Evolutionary conservation across 1,139 yeast genomes (phyloP), one percentile per base, ranked within the genome.

Genomic region (Taphrina communis): DNA sequence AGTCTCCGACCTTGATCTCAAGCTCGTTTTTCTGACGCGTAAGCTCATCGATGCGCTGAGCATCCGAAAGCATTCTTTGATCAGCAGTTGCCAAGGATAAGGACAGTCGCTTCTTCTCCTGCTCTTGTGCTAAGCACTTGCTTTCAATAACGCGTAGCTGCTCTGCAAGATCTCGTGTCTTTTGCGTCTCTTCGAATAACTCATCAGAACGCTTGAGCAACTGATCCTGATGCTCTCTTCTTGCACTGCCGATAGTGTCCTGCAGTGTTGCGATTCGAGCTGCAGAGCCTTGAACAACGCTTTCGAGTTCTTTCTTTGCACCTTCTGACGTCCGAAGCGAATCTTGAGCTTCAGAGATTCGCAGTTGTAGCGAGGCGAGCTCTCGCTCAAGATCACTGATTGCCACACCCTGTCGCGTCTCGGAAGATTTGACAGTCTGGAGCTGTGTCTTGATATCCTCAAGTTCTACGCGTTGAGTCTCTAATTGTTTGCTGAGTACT

Each of bases 91-190:
- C 21, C 31, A 62, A n/a, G 8, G 50, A 46, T 25, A 62, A 36
- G 17, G 46, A 17, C 41, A 52, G 35, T 9, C 66, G 58, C 52
- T 62, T 62, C 59, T 41, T 38, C n/a, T 62, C 66, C 42, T 62
- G 66, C 42, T 62, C 66, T 4, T 38, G 42, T 11, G 11, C n/a
- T 14, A 31, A 25, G 25, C 53, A 19, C 44, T 62, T 62, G 44
- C 41, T 39, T 25, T 62, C 59, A 11, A 55, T 25, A 17, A 52
- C n/a, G 19, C 31, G 21, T 11, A 62, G 39, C 42, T 51, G 25
- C 4, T 31, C 51, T 14, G 59, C 42, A 11, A 35, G 38, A 7
- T 53, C 35, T 7, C 39, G 39, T 11, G 36, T 44, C 35, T 38
- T 44, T n/a, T 62, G 59, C 7, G 52, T 11, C 17, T 52, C 59